Percentiles rank a stretch among this genome's conserved stretches.
phyloP scores from a whole-genome alignment of 345 rosid genomes.

The Raphanus raphanistrum region DNA sequence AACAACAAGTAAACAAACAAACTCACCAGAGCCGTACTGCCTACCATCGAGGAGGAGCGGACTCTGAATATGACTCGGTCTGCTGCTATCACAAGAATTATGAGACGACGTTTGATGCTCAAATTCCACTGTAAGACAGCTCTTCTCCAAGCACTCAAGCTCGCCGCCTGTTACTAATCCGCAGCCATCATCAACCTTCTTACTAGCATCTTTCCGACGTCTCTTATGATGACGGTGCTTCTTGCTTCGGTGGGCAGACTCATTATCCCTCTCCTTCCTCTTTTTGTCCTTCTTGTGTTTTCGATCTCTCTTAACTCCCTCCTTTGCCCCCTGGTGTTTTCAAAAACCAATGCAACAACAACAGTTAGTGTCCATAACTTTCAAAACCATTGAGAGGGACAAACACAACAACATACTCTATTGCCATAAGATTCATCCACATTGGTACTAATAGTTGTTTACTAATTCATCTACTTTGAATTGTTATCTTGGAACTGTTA shows the following conservation, averaged over 20 bases:
- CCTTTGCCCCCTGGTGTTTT: conserved; percentile 43
- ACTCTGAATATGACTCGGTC: conserved; percentile 37
- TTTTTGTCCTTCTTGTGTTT: conserved; percentile 23
- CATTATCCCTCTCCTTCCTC: conserved; percentile 35
- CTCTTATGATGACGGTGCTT: conserved; percentile 27
- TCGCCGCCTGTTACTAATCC: conserved; percentile 37
- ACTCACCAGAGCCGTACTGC: conserved; percentile 59
- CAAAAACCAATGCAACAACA: conserved; percentile 31
- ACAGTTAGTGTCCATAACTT: conserved; percentile 22
- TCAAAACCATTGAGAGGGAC: background rate
- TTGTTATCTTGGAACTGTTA: background rate
- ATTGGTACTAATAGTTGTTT: background rate
- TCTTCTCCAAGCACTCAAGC: conserved; percentile 47
- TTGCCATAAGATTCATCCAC: background rate
- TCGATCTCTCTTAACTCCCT: conserved; percentile 36
- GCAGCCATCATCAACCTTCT: conserved; percentile 37
- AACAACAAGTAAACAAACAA: conserved; percentile 47
- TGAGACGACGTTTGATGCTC: conserved; percentile 49
- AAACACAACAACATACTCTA: background rate
- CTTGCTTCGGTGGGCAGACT: conserved; percentile 28
- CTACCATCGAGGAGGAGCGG: conserved; percentile 35
- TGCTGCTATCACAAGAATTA: conserved; percentile 33
- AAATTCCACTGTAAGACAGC: conserved; percentile 68
- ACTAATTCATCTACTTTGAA: background rate
- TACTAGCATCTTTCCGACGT: conserved; percentile 31